These are phyloP conservation scores for Solanum arcanum DNA, from an alignment of 257 asterid species.

Conservation along the genomic window DNA sequence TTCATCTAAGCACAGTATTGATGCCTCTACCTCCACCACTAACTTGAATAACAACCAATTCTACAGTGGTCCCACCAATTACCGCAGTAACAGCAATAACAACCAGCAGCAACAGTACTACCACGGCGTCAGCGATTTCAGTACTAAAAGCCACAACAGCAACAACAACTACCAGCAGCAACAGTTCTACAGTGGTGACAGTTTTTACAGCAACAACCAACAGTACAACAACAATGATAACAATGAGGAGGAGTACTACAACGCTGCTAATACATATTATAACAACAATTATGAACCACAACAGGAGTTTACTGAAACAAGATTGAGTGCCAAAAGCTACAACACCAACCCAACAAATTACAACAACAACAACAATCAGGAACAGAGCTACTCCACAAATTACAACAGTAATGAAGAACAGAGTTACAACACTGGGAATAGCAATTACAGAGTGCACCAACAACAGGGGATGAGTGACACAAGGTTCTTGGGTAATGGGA, in stretches of 20 bases:
- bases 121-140: neutral
- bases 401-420: neutral
- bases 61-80: neutral
- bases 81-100: neutral
- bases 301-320: conserved; percentile 12
- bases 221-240: conserved; percentile 10
- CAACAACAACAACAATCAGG: conserved; percentile 3
- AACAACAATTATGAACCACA: conserved; percentile 20
- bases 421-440: conserved; percentile 11
- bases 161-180: conserved; percentile 19
- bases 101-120: conserved; percentile 3
- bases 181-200: conserved; percentile 1
- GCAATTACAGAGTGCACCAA: conserved; percentile 14
- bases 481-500: conserved; percentile 54
- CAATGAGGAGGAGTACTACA: neutral
- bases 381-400: neutral
- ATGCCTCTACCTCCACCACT: neutral
- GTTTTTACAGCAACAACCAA: neutral
- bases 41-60: neutral
- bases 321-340: neutral
- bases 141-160: neutral
- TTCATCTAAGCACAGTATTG: neutral
- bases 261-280: neutral
- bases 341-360: neutral
- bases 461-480: conserved; percentile 91